Conservation (phyloP, 495 filamentous ascomycete genomes). For the Jackrogersella minutella region DNA sequence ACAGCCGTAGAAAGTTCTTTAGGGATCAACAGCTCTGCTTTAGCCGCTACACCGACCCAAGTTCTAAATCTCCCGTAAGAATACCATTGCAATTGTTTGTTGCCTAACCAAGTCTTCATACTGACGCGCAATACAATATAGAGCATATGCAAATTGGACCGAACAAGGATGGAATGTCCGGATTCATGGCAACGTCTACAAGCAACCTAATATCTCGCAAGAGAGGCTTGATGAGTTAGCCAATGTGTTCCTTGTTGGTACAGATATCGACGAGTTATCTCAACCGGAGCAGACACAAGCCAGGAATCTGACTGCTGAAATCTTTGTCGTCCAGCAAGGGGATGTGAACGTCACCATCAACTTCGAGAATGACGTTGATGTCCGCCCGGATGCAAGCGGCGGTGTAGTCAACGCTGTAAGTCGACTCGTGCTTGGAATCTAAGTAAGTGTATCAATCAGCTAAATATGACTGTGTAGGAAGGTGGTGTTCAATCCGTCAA, state of each 20-base stretch:
- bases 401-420: constrained; percentile 49
- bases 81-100: not conserved
- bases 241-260: constrained; percentile 72
- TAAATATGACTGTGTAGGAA: constrained; percentile 6
- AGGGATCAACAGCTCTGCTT: constrained; percentile 62
- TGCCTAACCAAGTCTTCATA: not conserved
- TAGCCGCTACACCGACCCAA: constrained; percentile 69
- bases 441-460: not conserved
- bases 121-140: constrained; percentile 32
- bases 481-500: constrained; percentile 66
- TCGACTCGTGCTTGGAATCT: not conserved
- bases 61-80: constrained; percentile 72
- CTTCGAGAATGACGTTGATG: constrained; percentile 59
- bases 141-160: constrained; percentile 86
- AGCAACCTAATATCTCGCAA: constrained; percentile 71
- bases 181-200: constrained; percentile 82
- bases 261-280: constrained; percentile 65
- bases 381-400: constrained; percentile 43
- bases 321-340: constrained; percentile 75
- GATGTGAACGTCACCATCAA: constrained; percentile 68
- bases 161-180: constrained; percentile 75
- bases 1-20: constrained; percentile 65
- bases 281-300: constrained; percentile 68
- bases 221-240: constrained; percentile 70
- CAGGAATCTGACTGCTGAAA: constrained; percentile 73